These are phyloP conservation scores for Sporothrix variecibatus DNA, from an alignment of 2,329 filamentous ascomycete genomes.

Conservation along the genomic window DNA sequence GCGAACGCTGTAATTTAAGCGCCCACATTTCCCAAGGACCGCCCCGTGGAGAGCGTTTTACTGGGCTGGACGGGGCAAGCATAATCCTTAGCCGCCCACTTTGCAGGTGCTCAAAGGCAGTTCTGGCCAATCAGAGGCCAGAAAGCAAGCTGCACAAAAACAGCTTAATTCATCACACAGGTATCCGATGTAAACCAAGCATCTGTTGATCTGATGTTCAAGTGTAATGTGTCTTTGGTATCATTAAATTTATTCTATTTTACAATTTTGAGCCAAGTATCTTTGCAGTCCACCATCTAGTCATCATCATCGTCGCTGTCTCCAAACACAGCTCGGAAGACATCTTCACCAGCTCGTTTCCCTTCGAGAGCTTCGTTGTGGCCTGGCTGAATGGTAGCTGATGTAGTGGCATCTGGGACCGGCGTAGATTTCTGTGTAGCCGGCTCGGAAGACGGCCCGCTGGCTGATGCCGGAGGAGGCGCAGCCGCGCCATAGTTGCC, in stretches of 20 bases:
- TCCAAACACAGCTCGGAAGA: slow-evolving; percentile 93
- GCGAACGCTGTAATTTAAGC: neutral
- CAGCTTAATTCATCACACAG: neutral
- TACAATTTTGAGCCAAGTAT: neutral
- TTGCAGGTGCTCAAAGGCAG: neutral
- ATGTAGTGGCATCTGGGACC: neutral
- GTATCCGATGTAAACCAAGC: neutral
- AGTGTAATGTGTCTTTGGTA: neutral
- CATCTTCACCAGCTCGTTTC: slow-evolving; percentile 72
- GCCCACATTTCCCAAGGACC: neutral
- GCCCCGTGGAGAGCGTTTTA: neutral
- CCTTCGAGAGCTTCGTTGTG: slow-evolving; percentile 78
- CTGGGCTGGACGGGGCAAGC: neutral
- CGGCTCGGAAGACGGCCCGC: neutral
- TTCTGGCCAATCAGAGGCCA: neutral
- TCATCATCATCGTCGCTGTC: slow-evolving; percentile 70
- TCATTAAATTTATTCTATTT: neutral
- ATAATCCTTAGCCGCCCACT: slow-evolving; percentile 6
- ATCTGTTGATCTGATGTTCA: neutral
- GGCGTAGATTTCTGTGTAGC: neutral
- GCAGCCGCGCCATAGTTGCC: neutral
- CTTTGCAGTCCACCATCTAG: neutral
- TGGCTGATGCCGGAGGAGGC: slow-evolving; percentile 14
- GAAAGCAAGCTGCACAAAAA: neutral
- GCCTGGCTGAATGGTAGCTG: slow-evolving; percentile 63